Conservation (phyloP, 1,284 basidiomycete species). For the Ustilago loliicola region DNA sequence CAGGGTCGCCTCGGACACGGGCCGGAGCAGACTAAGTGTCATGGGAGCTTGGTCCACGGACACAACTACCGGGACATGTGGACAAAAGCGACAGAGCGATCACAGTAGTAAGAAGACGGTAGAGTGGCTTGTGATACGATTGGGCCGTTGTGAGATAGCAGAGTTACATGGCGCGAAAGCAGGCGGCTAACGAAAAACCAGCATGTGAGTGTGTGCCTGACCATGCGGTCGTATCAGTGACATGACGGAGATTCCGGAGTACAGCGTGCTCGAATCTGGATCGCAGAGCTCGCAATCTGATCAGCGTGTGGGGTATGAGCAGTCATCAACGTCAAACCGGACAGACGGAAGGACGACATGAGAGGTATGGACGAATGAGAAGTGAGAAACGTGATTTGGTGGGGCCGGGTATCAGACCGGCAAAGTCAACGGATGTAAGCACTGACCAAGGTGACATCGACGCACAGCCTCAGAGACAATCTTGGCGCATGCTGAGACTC, state of each 20-base stretch:
- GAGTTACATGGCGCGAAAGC: background rate
- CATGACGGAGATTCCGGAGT: background rate
- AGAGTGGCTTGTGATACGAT: background rate
- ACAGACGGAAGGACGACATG: background rate
- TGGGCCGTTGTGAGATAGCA: no score
- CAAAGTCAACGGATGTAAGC: constrained; percentile 14
- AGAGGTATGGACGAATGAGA: background rate
- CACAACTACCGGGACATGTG: background rate
- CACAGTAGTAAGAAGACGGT: background rate
- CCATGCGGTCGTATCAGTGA: background rate
- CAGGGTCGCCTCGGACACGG: background rate
- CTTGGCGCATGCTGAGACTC: background rate
- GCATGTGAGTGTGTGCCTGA: background rate
- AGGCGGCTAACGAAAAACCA: background rate
- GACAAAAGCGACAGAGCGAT: background rate
- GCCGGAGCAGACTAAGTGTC: background rate
- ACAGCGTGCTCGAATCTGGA: background rate
- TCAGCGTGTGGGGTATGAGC: background rate
- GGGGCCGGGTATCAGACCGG: constrained; percentile 32
- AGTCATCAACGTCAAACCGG: background rate
- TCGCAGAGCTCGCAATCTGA: background rate
- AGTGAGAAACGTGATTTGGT: background rate
- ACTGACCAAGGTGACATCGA: constrained; percentile 2
- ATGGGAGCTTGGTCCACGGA: background rate
- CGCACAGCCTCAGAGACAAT: constrained; percentile 8